Percentiles rank a stretch among this genome's conserved stretches.
phyloP scores from a whole-genome alignment of 306 rosid species.

The Lathyrus tuberosus region DNA sequence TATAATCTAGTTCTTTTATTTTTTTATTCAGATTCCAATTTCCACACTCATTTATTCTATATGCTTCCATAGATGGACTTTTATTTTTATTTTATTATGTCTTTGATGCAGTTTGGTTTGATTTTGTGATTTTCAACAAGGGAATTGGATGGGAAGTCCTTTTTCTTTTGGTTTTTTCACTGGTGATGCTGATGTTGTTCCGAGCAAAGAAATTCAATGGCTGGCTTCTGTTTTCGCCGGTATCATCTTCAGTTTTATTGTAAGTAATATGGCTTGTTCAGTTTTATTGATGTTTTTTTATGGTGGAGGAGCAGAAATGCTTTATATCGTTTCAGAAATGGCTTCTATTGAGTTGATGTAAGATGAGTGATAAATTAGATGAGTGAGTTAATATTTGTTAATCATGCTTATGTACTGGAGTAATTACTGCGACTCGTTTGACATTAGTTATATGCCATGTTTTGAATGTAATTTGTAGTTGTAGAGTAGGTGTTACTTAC shows the following conservation, averaged over 20 bases:
- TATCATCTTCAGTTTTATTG: constrained; percentile 65
- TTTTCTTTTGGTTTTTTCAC: constrained; percentile 37
- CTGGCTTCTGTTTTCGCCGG: constrained; percentile 62
- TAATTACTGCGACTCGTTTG: constrained; percentile 10
- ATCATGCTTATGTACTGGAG: constrained; percentile 3
- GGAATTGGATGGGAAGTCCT: constrained; percentile 51
- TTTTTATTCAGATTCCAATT: background rate
- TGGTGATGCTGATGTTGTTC: constrained; percentile 37
- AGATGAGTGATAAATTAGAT: background rate
- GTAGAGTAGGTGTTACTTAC: constrained; percentile 12
- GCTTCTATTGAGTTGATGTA: background rate
- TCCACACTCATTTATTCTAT: constrained; percentile 22
- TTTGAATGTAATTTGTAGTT: constrained; percentile 9
- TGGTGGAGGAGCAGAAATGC: constrained; percentile 21
- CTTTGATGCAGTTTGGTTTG: constrained; percentile 43
- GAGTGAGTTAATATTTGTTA: background rate
- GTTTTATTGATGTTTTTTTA: constrained; percentile 16
- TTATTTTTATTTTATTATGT: constrained; percentile 24
- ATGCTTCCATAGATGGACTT: constrained; percentile 4
- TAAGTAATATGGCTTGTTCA: constrained; percentile 51
- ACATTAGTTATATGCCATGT: background rate
- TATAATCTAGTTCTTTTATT: constrained; percentile 5
- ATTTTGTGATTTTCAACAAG: constrained; percentile 30
- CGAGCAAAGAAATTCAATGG: constrained; percentile 64
- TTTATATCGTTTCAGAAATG: constrained; percentile 2